Conservation (phyloP, 495 filamentous ascomycete species). For the Aspergillus nanangensis region DNA sequence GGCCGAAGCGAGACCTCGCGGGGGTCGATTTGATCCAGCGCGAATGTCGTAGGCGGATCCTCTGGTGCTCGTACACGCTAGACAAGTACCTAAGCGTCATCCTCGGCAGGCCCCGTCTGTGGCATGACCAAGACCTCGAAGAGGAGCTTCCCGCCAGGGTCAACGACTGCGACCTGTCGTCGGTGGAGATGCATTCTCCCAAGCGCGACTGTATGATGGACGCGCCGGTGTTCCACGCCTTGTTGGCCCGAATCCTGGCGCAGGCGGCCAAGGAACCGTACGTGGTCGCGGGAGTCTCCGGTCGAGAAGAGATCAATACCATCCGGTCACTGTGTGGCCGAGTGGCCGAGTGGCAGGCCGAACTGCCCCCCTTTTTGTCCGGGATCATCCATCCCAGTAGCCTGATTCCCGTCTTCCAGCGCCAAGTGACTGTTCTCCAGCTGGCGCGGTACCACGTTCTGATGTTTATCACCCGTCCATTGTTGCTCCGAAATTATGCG, state of each 20-base stretch:
- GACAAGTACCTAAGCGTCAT: conserved; percentile 29
- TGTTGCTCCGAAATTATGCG: conserved; percentile 20
- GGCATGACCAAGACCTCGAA: conserved; percentile 23
- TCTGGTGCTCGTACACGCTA: conserved; percentile 28
- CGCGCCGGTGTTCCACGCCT: conserved; percentile 21
- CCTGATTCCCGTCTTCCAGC: conserved; percentile 18
- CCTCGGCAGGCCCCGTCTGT: conserved; percentile 21
- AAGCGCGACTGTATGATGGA: conserved; percentile 26
- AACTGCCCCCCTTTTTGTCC: conserved; percentile 17
- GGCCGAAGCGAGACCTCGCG: neutral
- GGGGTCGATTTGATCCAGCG: conserved; percentile 4
- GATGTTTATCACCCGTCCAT: conserved; percentile 24
- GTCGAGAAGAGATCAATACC: conserved; percentile 12
- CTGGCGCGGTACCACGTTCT: conserved; percentile 22
- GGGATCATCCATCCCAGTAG: conserved; percentile 22
- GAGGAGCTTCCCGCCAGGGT: conserved; percentile 19
- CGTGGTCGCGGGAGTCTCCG: conserved; percentile 12
- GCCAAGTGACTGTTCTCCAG: conserved; percentile 21
- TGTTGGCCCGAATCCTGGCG: conserved; percentile 20
- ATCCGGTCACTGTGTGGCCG: conserved; percentile 9
- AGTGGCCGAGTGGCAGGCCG: conserved; percentile 19
- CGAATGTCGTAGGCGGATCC: conserved; percentile 20
- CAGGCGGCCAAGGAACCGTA: conserved; percentile 22
- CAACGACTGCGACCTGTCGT: conserved; percentile 18
- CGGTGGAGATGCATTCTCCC: neutral